Evolutionary conservation across 2,329 filamentous ascomycete genomes (phyloP).

Genomic region (Neopestalotiopsis rosae): DNA sequence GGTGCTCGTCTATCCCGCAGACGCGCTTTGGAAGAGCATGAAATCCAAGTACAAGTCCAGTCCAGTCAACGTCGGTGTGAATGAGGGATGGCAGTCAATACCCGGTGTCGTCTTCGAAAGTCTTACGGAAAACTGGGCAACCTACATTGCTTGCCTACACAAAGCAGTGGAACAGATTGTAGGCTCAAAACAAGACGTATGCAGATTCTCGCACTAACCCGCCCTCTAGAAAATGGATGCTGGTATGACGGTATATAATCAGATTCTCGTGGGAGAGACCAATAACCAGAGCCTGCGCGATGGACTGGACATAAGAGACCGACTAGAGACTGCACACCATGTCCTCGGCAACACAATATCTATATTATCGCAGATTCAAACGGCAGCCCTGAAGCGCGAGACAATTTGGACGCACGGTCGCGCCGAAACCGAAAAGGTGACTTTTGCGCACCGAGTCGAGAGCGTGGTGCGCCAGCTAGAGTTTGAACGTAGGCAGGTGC

Average conservation of each 20-base stretch:
- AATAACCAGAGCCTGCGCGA: neutral
- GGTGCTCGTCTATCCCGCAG: neutral
- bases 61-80: no score
- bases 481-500: neutral
- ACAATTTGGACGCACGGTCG: neutral
- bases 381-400: neutral
- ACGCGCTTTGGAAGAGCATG: neutral
- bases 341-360: neutral
- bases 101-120: neutral
- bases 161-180: constrained; percentile 2
- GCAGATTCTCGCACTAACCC: no score
- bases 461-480: constrained; percentile 4
- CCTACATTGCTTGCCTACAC: neutral
- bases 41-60: no score
- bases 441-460: neutral
- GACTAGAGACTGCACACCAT: neutral
- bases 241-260: no score
- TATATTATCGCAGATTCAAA: neutral
- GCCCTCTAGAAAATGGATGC: no score
- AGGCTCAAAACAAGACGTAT: neutral
- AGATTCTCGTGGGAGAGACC: neutral
- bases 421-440: neutral
- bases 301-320: neutral
- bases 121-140: neutral
- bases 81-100: neutral